Conservation (phyloP, 2,329 filamentous ascomycete genomes). For the Colletotrichum cereale region DNA sequence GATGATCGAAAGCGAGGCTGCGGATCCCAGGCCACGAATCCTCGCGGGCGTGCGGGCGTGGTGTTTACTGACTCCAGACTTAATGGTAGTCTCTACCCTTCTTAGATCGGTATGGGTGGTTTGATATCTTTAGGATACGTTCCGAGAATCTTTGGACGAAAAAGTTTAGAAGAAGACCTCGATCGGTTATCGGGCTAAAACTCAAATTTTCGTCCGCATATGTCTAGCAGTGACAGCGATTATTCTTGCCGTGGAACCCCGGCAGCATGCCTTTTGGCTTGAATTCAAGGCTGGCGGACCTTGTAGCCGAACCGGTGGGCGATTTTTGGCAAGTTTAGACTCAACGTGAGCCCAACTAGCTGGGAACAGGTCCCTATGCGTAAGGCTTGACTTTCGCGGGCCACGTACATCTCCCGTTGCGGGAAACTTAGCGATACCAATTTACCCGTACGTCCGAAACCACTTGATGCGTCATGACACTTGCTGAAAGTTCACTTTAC, state of each 20-base stretch:
- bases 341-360: conserved; percentile 2
- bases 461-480: conserved; percentile 2
- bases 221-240: conserved; percentile 16
- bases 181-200: neutral
- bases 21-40: neutral
- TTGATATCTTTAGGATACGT: neutral
- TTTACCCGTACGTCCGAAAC: neutral
- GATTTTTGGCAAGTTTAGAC: conserved; percentile 19
- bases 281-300: neutral
- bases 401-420: conserved; percentile 34
- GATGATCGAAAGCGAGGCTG: conserved; percentile 9
- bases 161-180: neutral
- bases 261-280: neutral
- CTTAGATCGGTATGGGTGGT: neutral
- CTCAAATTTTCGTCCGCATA: conserved; percentile 6
- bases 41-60: neutral
- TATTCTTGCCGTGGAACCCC: conserved; percentile 7
- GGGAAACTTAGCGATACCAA: neutral
- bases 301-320: neutral
- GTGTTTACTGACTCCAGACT: neutral
- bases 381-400: conserved; percentile 5
- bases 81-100: no score
- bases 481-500: conserved; percentile 4
- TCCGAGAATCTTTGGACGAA: conserved; percentile 9
- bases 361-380: neutral